phyloP scores from a whole-genome alignment of 2,329 filamentous ascomycete genomes.

The Aspergillus pseudoviridinutans region DNA sequence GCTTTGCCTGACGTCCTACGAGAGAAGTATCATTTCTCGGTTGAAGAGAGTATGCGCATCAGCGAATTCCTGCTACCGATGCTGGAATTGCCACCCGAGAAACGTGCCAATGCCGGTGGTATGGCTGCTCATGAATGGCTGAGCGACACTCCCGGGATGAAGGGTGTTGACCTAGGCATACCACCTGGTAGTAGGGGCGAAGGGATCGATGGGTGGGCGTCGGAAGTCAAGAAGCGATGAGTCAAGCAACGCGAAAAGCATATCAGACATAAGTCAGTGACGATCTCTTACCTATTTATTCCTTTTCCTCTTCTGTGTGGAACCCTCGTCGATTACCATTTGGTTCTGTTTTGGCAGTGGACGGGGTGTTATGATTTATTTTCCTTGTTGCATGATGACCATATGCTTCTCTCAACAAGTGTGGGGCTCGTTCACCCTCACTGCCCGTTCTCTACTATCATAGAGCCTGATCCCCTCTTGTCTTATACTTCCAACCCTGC shows the following conservation, averaged over 20 bases:
- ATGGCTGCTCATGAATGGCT: conserved; percentile 86
- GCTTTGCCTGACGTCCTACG: conserved; percentile 85
- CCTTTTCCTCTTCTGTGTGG: conserved; percentile 19
- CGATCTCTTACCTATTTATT: conserved; percentile 21
- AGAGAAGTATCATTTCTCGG: conserved; percentile 94
- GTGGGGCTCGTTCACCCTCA: conserved; percentile 4
- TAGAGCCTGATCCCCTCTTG: conserved; percentile 5
- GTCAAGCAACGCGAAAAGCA: not conserved
- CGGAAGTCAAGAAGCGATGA: conserved; percentile 77
- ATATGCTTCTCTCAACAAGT: conserved; percentile 7
- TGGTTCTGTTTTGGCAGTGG: conserved; percentile 26
- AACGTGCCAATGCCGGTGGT: conserved; percentile 89
- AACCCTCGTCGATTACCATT: conserved; percentile 24
- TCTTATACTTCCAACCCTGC: not conserved
- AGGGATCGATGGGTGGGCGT: conserved; percentile 90
- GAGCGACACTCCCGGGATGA: conserved; percentile 84
- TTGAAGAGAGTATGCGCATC: conserved; percentile 74
- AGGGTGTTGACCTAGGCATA: conserved; percentile 69
- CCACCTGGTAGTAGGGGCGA: conserved; percentile 79
- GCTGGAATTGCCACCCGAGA: conserved; percentile 83
- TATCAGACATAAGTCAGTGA: conserved; percentile 17
- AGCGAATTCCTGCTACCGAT: conserved; percentile 83
- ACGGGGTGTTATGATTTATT: conserved; percentile 29
- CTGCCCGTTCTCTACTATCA: conserved; percentile 1
- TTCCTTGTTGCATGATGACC: conserved; percentile 17